A percentile compares a stretch with the other conserved stretches of the same genome.
Evolutionary conservation across 2,329 filamentous ascomycete species (phyloP).

Genomic region (Phyllosticta citriasiana): DNA sequence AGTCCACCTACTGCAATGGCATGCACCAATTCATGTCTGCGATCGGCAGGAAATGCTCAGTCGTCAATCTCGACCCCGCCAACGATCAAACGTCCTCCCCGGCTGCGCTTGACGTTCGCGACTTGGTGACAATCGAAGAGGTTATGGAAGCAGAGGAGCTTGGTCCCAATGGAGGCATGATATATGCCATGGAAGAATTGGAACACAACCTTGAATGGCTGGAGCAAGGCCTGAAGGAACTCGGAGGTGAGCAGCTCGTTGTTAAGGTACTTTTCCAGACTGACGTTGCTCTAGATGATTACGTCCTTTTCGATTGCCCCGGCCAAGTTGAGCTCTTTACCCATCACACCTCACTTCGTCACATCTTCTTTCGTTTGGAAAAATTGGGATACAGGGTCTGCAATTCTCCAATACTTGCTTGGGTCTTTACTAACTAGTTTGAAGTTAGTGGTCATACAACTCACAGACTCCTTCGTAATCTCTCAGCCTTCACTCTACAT

Average conservation of each 20-base stretch:
- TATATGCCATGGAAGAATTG: constrained; percentile 91
- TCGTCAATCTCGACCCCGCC: constrained; percentile 93
- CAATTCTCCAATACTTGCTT: constrained; percentile 13
- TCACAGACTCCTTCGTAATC: constrained; percentile 88
- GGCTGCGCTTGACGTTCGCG: constrained; percentile 81
- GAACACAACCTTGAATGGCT: constrained; percentile 93
- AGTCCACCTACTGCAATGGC: constrained; percentile 97
- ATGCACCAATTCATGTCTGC: constrained; percentile 98
- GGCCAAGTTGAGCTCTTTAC: constrained; percentile 97
- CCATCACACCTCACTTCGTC: constrained; percentile 82
- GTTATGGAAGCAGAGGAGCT: constrained; percentile 88
- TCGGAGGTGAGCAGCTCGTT: constrained; percentile 44
- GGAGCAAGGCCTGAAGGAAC: constrained; percentile 64
- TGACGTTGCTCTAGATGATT: constrained; percentile 53
- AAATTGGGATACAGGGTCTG: constrained; percentile 86
- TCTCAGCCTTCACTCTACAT: constrained; percentile 92
- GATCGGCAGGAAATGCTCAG: constrained; percentile 86
- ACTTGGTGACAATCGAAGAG: constrained; percentile 81
- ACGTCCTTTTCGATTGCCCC: constrained; percentile 90
- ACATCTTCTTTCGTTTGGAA: constrained; percentile 83
- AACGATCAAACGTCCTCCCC: constrained; percentile 89
- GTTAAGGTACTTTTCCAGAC: constrained; percentile 11
- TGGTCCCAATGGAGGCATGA: constrained; percentile 82
- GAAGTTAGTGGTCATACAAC: constrained; percentile 84
- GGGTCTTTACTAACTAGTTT: constrained; percentile 17